Base-by-base conservation (phyloP, 345 rosid species). In the Combretum micranthum region DNA sequence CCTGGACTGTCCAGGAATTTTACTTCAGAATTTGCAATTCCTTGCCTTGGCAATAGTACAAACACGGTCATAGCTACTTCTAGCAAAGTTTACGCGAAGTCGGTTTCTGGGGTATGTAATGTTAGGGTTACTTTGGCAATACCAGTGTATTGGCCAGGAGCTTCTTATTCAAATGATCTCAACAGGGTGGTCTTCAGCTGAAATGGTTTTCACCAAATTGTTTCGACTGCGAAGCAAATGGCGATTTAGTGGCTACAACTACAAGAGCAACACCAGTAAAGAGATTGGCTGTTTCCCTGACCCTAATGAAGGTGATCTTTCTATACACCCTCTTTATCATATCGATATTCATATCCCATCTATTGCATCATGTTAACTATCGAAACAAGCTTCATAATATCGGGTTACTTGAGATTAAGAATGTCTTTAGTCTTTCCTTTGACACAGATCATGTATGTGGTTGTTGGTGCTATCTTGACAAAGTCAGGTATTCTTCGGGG, bases 1-100 rank as follows among this genome's bases (percentile, higher is more conserved):
- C 81, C 69, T 86, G 15, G 77, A 66, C 64, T 88, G 96, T 69
- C 88, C 95, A 7, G 48, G 37, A 44, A 44, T 7, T 3, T 52
- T 9, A 23, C 7, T 0, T 44, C 59, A 63, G 77, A 72, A 58
- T 23, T 69, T 43, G 57, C 65, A 1, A 72, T 88, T 56, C 50
- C 61, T 51, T 86, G 95, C 75, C 74, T 90, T 5, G 69, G 87
- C 45, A 84, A 86, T 55, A 74, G 80, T 1, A 85, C 83, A 2
- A 62, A 55, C 51, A 75, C 81, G 7, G 80, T 86, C 46, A 57
- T 82, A 12, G 96, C 87, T 48, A 75, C 84, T 5, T 52, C 90
- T 53, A 71, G 81, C 44, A 39, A 10, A 32, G 64, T 44, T 58
- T 60, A 69, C 2, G 81, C 43, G 17, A 54, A 57, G 17, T 42